Percentiles rank a stretch among this genome's conserved stretches.
Evolutionary conservation across 345 rosid genomes (phyloP).

Genomic region (Ceriops zippeliana): DNA sequence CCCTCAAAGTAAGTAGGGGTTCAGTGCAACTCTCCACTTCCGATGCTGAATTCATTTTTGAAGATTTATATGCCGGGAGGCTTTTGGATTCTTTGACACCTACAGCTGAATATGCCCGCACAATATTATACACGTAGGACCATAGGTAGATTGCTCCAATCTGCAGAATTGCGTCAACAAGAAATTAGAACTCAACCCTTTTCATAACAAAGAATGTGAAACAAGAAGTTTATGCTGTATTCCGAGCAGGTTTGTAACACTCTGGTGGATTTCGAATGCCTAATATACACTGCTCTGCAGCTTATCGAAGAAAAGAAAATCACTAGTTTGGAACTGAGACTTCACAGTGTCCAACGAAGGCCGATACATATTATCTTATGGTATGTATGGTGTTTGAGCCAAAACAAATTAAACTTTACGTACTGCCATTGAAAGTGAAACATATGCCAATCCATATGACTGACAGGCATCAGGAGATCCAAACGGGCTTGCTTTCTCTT

Average conservation of each 20-base stretch:
- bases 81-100: slow-evolving; percentile 14
- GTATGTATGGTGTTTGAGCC: too few relatives aligned
- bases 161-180: slow-evolving; percentile 21
- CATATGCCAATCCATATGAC: slow-evolving; percentile 47
- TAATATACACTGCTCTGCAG: too few relatives aligned
- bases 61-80: slow-evolving; percentile 4
- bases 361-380: background rate
- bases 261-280: too few relatives aligned
- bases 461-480: slow-evolving; percentile 52
- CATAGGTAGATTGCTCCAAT: slow-evolving; percentile 61
- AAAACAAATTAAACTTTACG: background rate
- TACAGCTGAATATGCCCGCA: slow-evolving; percentile 36
- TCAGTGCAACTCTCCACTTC: slow-evolving; percentile 33
- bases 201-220: too few relatives aligned
- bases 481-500: slow-evolving; percentile 61
- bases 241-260: too few relatives aligned
- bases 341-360: background rate
- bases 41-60: slow-evolving; percentile 21
- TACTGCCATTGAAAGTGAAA: slow-evolving; percentile 75
- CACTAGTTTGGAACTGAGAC: too few relatives aligned
- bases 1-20: slow-evolving; percentile 36
- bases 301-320: too few relatives aligned
- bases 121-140: slow-evolving; percentile 52
- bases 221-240: too few relatives aligned
- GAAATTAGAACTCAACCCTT: too few relatives aligned